A percentile compares a stretch with the other conserved stretches of the same genome.
phyloP scores from a whole-genome alignment of 2,329 filamentous ascomycete species.

The Phoma herbarum region DNA sequence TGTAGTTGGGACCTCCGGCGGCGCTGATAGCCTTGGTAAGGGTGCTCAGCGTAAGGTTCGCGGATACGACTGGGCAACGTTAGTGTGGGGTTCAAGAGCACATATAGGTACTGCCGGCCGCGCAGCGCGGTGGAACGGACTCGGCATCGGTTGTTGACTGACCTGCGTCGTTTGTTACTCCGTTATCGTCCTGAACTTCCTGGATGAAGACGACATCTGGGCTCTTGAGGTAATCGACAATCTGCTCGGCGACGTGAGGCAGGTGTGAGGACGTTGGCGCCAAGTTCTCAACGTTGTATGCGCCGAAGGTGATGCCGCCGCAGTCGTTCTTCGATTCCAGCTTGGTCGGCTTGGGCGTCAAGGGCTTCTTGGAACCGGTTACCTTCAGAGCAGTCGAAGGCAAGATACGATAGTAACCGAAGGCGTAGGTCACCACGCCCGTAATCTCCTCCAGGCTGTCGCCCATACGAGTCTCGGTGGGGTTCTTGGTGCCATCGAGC shows the following conservation, averaged over 20 bases:
- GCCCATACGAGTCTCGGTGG: constrained; percentile 67
- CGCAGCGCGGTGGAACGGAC: constrained; percentile 17
- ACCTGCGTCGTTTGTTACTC: constrained; percentile 66
- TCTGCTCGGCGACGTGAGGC: constrained; percentile 68
- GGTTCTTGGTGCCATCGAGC: constrained; percentile 71
- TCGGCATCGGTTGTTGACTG: constrained; percentile 30
- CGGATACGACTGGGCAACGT: constrained; percentile 53
- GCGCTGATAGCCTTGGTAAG: constrained; percentile 63
- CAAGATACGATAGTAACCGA: constrained; percentile 74
- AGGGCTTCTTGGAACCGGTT: constrained; percentile 55
- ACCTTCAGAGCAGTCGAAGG: constrained; percentile 67
- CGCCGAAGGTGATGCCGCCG: constrained; percentile 68
- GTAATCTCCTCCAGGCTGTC: constrained; percentile 72
- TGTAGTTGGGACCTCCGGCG: constrained; percentile 63
- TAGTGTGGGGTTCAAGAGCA: constrained; percentile 5
- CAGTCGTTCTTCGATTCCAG: constrained; percentile 66
- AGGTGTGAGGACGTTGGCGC: constrained; percentile 65
- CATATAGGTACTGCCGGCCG: constrained; percentile 10
- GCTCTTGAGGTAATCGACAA: constrained; percentile 68
- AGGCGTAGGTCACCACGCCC: constrained; percentile 71
- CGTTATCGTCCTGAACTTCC: constrained; percentile 74
- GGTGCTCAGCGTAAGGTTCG: constrained; percentile 67
- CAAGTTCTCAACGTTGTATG: constrained; percentile 77
- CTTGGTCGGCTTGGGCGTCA: constrained; percentile 60
- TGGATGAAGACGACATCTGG: constrained; percentile 75